These are phyloP conservation scores for Rhizomucor miehei DNA, from an alignment of 371 early-diverging fungal genomes.

Conservation along the genomic window DNA sequence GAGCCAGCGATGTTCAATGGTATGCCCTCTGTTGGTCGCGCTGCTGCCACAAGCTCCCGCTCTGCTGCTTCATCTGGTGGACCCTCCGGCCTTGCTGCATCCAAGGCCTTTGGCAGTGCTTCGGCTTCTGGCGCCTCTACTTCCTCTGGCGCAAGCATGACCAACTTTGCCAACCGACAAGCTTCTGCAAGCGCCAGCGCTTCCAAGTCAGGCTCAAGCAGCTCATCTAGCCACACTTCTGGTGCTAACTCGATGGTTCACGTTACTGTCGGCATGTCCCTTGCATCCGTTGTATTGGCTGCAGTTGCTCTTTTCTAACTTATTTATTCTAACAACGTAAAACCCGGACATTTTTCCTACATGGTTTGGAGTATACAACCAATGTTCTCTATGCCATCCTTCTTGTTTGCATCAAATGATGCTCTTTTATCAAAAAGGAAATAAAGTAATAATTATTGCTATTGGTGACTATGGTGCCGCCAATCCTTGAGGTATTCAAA, in stretches of 20 bases:
- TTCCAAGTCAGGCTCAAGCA: background rate
- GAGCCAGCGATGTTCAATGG: background rate
- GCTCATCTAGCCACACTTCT: background rate
- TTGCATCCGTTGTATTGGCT: constrained; percentile 6
- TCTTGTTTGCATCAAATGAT: constrained; percentile 3
- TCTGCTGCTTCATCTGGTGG: constrained; percentile 1
- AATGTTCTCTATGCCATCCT: background rate
- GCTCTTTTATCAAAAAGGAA: background rate
- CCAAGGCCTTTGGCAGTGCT: background rate
- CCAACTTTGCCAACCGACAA: background rate
- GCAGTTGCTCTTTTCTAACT: constrained; percentile 9
- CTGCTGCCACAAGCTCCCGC: background rate
- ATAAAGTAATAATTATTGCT: too few species aligned
- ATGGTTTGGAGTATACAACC: too few species aligned
- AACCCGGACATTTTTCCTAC: too few species aligned
- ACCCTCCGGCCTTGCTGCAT: background rate
- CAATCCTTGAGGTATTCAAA: constrained; percentile 71
- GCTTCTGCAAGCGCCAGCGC: background rate
- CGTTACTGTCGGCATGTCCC: constrained; percentile 7
- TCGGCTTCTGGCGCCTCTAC: background rate
- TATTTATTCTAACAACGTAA: too few species aligned
- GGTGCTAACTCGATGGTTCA: background rate
- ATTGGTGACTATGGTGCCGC: constrained; percentile 2
- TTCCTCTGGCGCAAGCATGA: background rate
- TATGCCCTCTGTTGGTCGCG: constrained; percentile 3